A percentile compares a stretch with the other conserved stretches of the same genome.
These are phyloP conservation scores for Lasiosphaeriaceae sp. DNA, from an alignment of 495 filamentous ascomycete species.

Conservation along the genomic window DNA sequence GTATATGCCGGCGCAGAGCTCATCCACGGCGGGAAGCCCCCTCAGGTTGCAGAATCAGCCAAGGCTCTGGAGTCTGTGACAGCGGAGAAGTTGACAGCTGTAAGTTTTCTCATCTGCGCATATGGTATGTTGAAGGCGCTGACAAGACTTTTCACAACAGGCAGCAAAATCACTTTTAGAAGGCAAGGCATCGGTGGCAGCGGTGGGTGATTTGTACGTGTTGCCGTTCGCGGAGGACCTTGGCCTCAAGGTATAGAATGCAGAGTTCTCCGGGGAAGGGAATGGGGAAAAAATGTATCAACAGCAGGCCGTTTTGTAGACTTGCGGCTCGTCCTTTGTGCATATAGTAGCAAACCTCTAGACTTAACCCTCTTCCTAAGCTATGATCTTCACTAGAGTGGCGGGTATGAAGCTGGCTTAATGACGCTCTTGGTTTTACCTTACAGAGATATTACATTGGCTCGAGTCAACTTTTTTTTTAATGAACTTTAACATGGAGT, in stretches of 20 bases:
- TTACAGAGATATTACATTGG: too few relatives aligned
- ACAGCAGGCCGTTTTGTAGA: slow-evolving; percentile 40
- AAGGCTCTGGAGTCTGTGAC: slow-evolving; percentile 77
- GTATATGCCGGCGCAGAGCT: slow-evolving; percentile 51
- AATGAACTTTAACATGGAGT: too few relatives aligned
- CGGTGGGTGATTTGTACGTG: slow-evolving; percentile 82
- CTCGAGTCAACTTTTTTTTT: too few relatives aligned
- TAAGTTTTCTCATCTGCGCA: slow-evolving; percentile 46
- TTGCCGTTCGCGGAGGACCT: slow-evolving; percentile 92
- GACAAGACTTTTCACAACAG: slow-evolving; percentile 46
- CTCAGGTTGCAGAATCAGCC: slow-evolving; percentile 78
- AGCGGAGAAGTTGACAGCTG: slow-evolving; percentile 78
- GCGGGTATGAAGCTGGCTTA: background rate
- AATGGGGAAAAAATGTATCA: slow-evolving; percentile 46
- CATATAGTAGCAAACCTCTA: slow-evolving; percentile 49
- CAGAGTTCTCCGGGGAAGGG: slow-evolving; percentile 6
- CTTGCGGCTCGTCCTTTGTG: slow-evolving; percentile 41
- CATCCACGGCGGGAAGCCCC: slow-evolving; percentile 74
- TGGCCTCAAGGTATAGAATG: slow-evolving; percentile 80
- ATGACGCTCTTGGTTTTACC: slow-evolving; percentile 1
- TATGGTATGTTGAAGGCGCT: slow-evolving; percentile 14
- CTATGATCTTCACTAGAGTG: background rate
- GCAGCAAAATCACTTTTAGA: slow-evolving; percentile 79
- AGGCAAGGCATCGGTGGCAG: slow-evolving; percentile 80
- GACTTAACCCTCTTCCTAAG: slow-evolving; percentile 28